Conservation (phyloP, 2,329 filamentous ascomycete species). For the Botrytis deweyae region DNA sequence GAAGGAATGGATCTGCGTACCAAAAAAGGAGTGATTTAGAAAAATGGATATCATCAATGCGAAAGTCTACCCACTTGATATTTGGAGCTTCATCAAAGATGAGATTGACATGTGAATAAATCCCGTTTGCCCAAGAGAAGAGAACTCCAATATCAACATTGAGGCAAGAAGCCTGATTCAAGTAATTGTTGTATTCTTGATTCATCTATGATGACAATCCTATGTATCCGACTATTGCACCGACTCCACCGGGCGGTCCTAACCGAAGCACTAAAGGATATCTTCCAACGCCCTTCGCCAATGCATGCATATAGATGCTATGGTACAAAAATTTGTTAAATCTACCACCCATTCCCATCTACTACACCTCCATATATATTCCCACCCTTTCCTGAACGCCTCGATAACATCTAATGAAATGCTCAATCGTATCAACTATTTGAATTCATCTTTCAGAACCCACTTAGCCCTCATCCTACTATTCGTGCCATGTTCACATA, state of each 20-base stretch:
- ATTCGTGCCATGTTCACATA: constrained; percentile 50
- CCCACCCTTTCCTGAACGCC: not conserved
- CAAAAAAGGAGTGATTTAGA: not conserved
- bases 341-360: not conserved
- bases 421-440: constrained; percentile 24
- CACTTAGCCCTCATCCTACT: constrained; percentile 38
- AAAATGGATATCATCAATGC: not conserved
- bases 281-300: not conserved
- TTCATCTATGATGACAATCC: not conserved
- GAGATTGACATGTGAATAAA: not conserved
- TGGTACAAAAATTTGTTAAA: not conserved
- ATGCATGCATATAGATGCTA: not conserved
- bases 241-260: not conserved
- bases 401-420: not conserved
- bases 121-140: not conserved
- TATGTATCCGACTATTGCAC: not conserved
- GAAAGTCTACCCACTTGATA: not conserved
- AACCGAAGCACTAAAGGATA: not conserved
- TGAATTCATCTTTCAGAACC: constrained; percentile 40
- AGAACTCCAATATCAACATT: not conserved
- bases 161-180: not conserved
- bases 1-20: not conserved
- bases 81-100: not conserved
- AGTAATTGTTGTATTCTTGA: not conserved
- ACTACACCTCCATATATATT: not conserved